Conservation (phyloP, 805 yeast species). For the Ascoidea asiatica region DNA sequence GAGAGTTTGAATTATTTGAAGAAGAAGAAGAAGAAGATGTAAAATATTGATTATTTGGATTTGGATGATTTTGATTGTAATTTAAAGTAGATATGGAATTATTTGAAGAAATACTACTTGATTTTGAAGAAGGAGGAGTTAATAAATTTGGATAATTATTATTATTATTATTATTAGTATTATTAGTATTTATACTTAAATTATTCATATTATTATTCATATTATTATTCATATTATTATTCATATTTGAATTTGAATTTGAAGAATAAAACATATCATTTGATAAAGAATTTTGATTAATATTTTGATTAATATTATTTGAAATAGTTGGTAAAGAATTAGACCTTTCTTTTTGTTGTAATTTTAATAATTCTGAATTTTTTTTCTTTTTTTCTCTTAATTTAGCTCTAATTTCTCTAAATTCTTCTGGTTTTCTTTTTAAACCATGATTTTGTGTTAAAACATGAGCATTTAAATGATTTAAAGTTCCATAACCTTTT, state of each 20-base stretch:
- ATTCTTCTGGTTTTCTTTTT: slow-evolving; percentile 41
- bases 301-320: no score
- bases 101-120: neutral
- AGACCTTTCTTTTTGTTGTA: slow-evolving; percentile 1
- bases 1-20: neutral
- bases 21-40: neutral
- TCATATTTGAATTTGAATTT: neutral
- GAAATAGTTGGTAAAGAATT: neutral
- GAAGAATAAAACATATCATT: neutral
- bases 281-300: no score
- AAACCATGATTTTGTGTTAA: slow-evolving; percentile 38
- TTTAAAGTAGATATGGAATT: neutral
- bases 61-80: neutral
- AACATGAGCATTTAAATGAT: slow-evolving; percentile 46
- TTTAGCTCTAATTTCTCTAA: slow-evolving; percentile 32
- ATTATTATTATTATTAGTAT: no score
- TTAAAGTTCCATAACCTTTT: slow-evolving; percentile 46
- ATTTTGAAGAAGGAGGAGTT: neutral
- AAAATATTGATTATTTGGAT: neutral
- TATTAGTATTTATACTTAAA: no score
- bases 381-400: slow-evolving; percentile 27
- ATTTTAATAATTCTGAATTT: slow-evolving; percentile 10
- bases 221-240: no score
- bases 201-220: no score
- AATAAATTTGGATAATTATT: no score